Evolutionary conservation across 2,329 filamentous ascomycete species (phyloP), one percentile per base, ranked within the genome.

Genomic region (Dothistroma septosporum): DNA sequence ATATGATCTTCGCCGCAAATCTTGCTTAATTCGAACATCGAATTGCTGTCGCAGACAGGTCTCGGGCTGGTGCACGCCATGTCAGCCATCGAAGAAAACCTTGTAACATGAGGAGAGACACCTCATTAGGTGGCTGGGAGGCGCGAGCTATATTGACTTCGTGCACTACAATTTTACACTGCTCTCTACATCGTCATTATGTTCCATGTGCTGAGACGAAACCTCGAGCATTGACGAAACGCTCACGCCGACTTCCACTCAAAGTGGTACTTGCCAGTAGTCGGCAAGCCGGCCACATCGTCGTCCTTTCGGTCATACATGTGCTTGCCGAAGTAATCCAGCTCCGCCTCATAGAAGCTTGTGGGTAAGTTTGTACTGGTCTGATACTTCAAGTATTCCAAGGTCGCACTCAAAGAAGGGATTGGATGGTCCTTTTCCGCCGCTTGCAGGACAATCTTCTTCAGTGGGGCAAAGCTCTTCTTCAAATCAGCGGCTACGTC

Each of bases 291-390:
- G 2, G 79, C 75, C 53, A 78, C 78, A 64, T 73, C 70, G 33
- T 86, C 82, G 1, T 79, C 79, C 64, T 82, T 82, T 63, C 80
- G 77, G 69, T 89, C 85, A 70, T 83, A 90, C 76, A 82, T 83
- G 72, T 90, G 87, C 41, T 81, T 80, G 0, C 87, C 87, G 70
- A 90, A 90, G 68, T 85, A 89, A 69, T 90, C 87, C 71, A 90
- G 75, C 75, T 90, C 82, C 0, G 87, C 87, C 73, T 90, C 87
- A 76, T 87, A 86, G 69, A 90, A 89, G 59, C 83, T 81, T 4
- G 86, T 89, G 0, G 87, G 87, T 33, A 90, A 72, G 61, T 82
- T 80, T 2, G 80, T 83, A 16, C 82, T 82, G 1, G 80, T 82
- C 31, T 79, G 79, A 57, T 87, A 87, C 74, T 90, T 90, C 67